Percentiles rank a stretch among this genome's conserved stretches.
Conservation (phyloP, 2,329 filamentous ascomycete genomes). For the Drechslerella stenobrocha region DNA sequence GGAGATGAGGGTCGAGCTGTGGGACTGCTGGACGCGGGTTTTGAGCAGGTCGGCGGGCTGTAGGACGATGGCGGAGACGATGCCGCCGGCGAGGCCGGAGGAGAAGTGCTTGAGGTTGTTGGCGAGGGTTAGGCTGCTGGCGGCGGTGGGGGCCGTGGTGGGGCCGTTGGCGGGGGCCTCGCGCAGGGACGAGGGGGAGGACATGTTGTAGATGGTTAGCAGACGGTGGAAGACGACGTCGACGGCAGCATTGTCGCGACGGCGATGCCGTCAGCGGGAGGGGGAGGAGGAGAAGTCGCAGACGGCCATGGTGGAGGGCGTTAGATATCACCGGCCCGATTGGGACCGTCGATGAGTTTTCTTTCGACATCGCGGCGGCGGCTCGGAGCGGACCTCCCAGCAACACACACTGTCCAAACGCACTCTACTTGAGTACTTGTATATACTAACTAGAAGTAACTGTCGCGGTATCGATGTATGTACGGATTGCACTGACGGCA, state of each 20-base stretch:
- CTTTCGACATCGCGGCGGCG: not conserved
- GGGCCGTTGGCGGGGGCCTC: conserved; percentile 28
- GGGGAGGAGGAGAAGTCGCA: no score
- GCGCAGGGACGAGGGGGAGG: conserved; percentile 21
- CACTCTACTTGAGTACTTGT: no score
- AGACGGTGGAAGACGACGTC: no score
- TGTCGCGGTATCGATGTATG: no score
- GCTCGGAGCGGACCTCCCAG: no score
- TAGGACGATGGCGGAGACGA: conserved; percentile 83
- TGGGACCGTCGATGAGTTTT: not conserved
- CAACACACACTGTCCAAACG: no score
- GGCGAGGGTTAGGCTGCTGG: conserved; percentile 24
- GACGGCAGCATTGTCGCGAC: no score
- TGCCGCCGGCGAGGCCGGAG: conserved; percentile 83
- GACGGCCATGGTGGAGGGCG: no score
- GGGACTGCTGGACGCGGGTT: conserved; percentile 87
- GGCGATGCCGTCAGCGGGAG: no score
- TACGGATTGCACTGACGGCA: no score
- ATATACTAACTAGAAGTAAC: no score
- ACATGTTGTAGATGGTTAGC: conserved; percentile 5
- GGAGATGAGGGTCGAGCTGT: conserved; percentile 63
- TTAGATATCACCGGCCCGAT: not conserved
- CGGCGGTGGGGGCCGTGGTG: conserved; percentile 4
- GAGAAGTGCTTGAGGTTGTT: conserved; percentile 67
- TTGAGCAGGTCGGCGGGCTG: conserved; percentile 96